Percentiles rank a stretch among this genome's conserved stretches.
These are phyloP conservation scores for Microthyrium microscopicum DNA, from an alignment of 2,329 filamentous ascomycete genomes.

Conservation along the genomic window DNA sequence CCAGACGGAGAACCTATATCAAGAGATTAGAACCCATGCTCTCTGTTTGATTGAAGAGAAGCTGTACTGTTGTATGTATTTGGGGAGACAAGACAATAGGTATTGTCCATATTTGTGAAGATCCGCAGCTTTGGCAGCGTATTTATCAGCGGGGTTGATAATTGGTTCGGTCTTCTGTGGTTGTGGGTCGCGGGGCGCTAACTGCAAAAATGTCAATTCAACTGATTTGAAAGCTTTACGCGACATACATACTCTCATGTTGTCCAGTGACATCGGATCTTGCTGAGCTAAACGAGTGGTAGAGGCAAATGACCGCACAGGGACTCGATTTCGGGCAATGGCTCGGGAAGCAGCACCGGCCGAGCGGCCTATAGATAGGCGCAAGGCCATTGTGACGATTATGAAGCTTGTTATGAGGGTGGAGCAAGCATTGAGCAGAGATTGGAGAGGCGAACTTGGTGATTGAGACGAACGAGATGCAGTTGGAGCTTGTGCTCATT, in stretches of 20 bases:
- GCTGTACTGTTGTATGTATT: conserved; percentile 76
- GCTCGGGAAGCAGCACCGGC: conserved; percentile 18
- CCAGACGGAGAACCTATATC: conserved; percentile 74
- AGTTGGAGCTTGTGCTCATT: no score
- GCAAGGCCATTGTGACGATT: conserved; percentile 21
- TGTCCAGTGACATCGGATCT: not conserved
- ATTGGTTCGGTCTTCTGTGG: conserved; percentile 56
- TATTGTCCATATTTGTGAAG: conserved; percentile 93
- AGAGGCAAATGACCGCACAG: conserved; percentile 12
- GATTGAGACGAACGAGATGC: no score
- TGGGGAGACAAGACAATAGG: conserved; percentile 89
- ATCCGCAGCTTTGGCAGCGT: conserved; percentile 67
- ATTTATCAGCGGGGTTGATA: conserved; percentile 88
- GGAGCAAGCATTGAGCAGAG: no score
- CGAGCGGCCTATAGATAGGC: conserved; percentile 22
- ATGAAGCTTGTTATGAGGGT: no score
- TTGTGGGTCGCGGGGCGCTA: conserved; percentile 24
- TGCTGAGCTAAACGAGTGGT: conserved; percentile 1
- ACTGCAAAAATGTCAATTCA: conserved; percentile 33
- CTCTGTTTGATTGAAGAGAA: not conserved
- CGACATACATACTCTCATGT: conserved; percentile 5
- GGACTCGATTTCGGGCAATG: conserved; percentile 11
- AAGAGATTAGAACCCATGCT: conserved; percentile 5
- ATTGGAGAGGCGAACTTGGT: no score
- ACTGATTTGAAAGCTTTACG: no score